Conservation (phyloP, 2,329 filamentous ascomycete species). For the Ilyonectria destructans region DNA sequence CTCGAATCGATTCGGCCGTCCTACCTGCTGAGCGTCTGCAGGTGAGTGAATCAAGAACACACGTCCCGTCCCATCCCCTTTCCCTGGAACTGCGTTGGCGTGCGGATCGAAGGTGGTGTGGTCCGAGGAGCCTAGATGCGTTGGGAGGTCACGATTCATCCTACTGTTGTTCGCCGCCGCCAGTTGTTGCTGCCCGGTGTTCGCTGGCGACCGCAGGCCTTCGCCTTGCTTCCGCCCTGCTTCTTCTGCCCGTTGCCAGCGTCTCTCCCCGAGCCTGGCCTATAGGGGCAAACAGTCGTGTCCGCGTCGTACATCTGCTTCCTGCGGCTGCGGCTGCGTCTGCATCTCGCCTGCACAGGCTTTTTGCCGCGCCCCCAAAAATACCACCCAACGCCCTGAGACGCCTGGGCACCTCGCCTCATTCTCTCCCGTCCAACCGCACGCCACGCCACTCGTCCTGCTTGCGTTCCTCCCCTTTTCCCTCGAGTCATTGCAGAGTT, state of each 20-base stretch:
- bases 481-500: slow-evolving; percentile 29
- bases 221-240: slow-evolving; percentile 26
- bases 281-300: slow-evolving; percentile 34
- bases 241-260: slow-evolving; percentile 28
- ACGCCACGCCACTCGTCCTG: slow-evolving; percentile 42
- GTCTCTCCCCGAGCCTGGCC: slow-evolving; percentile 19
- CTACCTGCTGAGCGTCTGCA: slow-evolving; percentile 27
- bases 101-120: slow-evolving; percentile 17
- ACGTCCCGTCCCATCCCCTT: neutral
- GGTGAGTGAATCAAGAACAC: slow-evolving; percentile 29
- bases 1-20: slow-evolving; percentile 26
- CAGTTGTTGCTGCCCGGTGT: slow-evolving; percentile 3
- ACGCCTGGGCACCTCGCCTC: slow-evolving; percentile 45
- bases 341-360: slow-evolving; percentile 37
- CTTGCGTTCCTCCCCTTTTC: slow-evolving; percentile 34
- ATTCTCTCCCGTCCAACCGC: slow-evolving; percentile 42
- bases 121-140: neutral
- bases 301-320: slow-evolving; percentile 34
- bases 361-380: slow-evolving; percentile 47
- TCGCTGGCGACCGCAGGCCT: slow-evolving; percentile 22
- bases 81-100: slow-evolving; percentile 12
- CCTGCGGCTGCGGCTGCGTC: slow-evolving; percentile 41
- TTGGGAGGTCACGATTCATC: slow-evolving; percentile 23
- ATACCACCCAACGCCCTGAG: slow-evolving; percentile 40
- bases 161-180: slow-evolving; percentile 17